A percentile compares a stretch with the other conserved stretches of the same genome.
Evolutionary conservation across 1,284 basidiomycete species (phyloP).

Genomic region (Moesziomyces aphidis): DNA sequence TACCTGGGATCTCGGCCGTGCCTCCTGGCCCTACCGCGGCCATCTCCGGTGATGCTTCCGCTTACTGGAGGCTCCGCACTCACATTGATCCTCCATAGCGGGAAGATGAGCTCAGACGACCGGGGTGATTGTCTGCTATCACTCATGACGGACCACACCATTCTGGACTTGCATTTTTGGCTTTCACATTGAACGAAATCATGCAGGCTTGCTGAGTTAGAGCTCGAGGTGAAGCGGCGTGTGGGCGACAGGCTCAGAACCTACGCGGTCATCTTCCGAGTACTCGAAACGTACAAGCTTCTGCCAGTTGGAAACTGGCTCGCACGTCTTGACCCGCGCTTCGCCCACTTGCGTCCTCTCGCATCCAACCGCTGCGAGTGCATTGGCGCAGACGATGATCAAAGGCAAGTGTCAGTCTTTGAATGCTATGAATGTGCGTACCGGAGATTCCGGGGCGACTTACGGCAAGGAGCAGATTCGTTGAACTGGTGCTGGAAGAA

Average conservation of each 20-base stretch:
- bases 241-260: slow-evolving; percentile 6
- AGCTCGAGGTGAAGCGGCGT: slow-evolving; percentile 30
- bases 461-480: slow-evolving; percentile 52
- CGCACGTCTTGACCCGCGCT: slow-evolving; percentile 28
- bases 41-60: background rate
- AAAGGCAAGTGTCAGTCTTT: background rate
- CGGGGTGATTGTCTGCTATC: no score
- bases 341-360: slow-evolving; percentile 9
- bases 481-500: slow-evolving; percentile 55
- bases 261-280: slow-evolving; percentile 13
- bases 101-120: no score
- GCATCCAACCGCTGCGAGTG: slow-evolving; percentile 21
- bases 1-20: background rate
- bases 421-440: background rate
- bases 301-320: slow-evolving; percentile 27
- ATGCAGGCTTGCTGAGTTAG: background rate
- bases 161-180: no score
- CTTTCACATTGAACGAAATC: no score
- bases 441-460: background rate
- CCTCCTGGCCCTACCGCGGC: background rate
- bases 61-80: no score
- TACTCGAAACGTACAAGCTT: slow-evolving; percentile 10
- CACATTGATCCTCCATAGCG: no score
- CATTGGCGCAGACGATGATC: background rate
- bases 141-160: no score